phyloP scores from a whole-genome alignment of 768 basidiomycete species.

The Kwoniella europaea region DNA sequence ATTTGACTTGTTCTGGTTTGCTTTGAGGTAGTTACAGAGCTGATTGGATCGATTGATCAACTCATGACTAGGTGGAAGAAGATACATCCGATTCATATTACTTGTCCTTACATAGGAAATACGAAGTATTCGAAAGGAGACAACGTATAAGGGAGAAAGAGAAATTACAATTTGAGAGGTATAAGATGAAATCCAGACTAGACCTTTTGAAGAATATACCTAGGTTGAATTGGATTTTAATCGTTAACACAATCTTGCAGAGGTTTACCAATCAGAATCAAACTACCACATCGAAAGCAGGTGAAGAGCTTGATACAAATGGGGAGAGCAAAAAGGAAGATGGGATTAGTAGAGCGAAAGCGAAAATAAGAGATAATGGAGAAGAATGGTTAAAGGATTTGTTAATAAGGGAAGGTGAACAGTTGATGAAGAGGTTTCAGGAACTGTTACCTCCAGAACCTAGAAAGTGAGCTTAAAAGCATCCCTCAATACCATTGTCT shows the following conservation, averaged over 20 bases:
- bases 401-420: slow-evolving; percentile 43
- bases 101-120: slow-evolving; percentile 80
- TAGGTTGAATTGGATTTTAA: slow-evolving; percentile 32
- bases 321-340: not conserved
- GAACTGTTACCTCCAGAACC: slow-evolving; percentile 47
- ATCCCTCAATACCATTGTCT: not conserved
- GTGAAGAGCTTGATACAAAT: not conserved
- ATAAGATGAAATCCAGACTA: slow-evolving; percentile 86
- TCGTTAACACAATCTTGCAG: slow-evolving; percentile 38
- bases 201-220: slow-evolving; percentile 76
- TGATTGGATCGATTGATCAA: too few species aligned
- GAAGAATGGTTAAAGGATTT: slow-evolving; percentile 39
- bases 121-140: slow-evolving; percentile 83
- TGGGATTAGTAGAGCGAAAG: slow-evolving; percentile 23
- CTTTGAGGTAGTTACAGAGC: too few species aligned
- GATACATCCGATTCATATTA: slow-evolving; percentile 83
- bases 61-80: slow-evolving; percentile 61
- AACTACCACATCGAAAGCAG: not conserved
- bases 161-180: slow-evolving; percentile 87
- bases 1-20: too few species aligned
- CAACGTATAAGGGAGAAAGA: slow-evolving; percentile 86
- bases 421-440: slow-evolving; percentile 46
- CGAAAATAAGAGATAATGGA: slow-evolving; percentile 38
- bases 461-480: slow-evolving; percentile 40
- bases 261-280: slow-evolving; percentile 2